Conservation (phyloP, 129 eudicot species). For the Tanacetum coccineum region DNA sequence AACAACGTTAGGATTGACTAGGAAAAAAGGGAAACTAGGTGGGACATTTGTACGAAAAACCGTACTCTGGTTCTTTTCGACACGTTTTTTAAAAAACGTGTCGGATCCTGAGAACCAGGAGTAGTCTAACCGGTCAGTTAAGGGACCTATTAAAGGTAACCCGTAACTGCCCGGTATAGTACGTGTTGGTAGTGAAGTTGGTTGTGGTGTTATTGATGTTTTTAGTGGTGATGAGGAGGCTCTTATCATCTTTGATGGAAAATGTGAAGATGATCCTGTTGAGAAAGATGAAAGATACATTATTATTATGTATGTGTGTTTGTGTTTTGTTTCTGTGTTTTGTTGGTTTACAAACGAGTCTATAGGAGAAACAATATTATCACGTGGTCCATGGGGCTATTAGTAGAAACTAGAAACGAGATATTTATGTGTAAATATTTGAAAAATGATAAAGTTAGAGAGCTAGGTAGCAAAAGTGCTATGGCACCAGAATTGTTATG, state of each 20-base stretch:
- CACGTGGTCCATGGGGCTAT: too few relatives aligned
- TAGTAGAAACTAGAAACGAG: too few relatives aligned
- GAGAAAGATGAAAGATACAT: constrained; percentile 6
- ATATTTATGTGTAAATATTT: too few relatives aligned
- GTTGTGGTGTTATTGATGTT: constrained; percentile 19
- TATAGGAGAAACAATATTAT: too few relatives aligned
- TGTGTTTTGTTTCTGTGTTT: background rate
- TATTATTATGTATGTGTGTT: background rate
- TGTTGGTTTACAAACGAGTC: too few relatives aligned
- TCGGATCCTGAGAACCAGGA: constrained; percentile 49
- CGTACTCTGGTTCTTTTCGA: constrained; percentile 49
- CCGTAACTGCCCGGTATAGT: constrained; percentile 70
- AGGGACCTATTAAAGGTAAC: constrained; percentile 47
- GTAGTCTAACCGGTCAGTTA: constrained; percentile 47
- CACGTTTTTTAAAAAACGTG: constrained; percentile 38
- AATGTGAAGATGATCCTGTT: too few relatives aligned
- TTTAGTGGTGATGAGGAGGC: background rate
- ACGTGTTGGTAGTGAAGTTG: constrained; percentile 27
- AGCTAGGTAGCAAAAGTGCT: too few relatives aligned
- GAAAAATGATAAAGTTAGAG: too few relatives aligned
- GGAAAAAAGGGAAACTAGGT: constrained; percentile 53
- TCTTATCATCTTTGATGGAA: too few relatives aligned
- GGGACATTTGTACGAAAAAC: constrained; percentile 74
- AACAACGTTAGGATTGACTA: constrained; percentile 47
- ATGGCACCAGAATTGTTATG: too few relatives aligned